phyloP scores from a whole-genome alignment of 768 basidiomycete species.

The Boletus eberwhitei region DNA sequence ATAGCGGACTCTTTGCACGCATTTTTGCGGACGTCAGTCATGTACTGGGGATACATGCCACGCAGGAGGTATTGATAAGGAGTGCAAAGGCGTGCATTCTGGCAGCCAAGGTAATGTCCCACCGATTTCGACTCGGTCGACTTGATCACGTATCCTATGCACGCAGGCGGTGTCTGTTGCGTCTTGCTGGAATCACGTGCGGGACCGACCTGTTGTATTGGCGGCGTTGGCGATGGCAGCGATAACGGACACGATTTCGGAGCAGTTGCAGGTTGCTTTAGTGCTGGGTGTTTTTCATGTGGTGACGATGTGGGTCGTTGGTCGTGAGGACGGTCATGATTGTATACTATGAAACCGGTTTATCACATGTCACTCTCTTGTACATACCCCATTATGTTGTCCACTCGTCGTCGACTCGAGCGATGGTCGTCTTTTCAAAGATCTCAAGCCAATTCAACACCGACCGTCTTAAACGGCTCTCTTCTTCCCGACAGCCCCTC shows the following conservation, averaged over 20 bases:
- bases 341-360: background rate
- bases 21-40: background rate
- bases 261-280: slow-evolving; percentile 36
- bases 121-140: background rate
- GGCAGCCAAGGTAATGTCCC: slow-evolving; percentile 32
- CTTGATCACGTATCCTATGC: background rate
- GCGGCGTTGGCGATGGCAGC: slow-evolving; percentile 35
- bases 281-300: slow-evolving; percentile 42
- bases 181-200: slow-evolving; percentile 22
- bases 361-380: slow-evolving; percentile 14
- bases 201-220: slow-evolving; percentile 25
- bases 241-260: slow-evolving; percentile 45
- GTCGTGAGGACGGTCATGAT: background rate
- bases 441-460: background rate
- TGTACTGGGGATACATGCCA: slow-evolving; percentile 6
- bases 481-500: slow-evolving; percentile 27
- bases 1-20: background rate
- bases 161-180: slow-evolving; percentile 25
- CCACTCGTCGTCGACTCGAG: background rate
- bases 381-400: no score
- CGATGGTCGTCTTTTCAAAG: slow-evolving; percentile 21
- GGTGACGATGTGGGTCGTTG: slow-evolving; percentile 21
- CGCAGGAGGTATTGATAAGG: slow-evolving; percentile 23
- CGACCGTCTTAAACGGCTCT: background rate
- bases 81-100: slow-evolving; percentile 36